Evolutionary conservation across 2,329 filamentous ascomycete genomes (phyloP), one percentile per base, ranked within the genome.

Genomic region (Penicillium thymicola): DNA sequence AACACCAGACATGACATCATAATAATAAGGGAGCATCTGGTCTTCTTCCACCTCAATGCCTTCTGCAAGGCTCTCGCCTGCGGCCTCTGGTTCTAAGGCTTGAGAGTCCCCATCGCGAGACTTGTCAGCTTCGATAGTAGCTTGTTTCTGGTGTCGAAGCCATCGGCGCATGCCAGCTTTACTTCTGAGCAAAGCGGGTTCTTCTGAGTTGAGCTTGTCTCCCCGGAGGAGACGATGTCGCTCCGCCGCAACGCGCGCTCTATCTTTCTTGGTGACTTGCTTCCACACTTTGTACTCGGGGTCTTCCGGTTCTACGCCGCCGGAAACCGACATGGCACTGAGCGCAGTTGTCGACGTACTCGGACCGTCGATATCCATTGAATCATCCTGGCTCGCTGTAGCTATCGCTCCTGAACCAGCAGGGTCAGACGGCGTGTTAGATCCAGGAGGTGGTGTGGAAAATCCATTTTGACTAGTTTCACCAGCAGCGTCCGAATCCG

Each of bases 201-300:
- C 91, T 30, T 99, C 94, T 0, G 83, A 74, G 69, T 97, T 96
- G 48, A 99, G 80, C 67, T 87, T 90, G 66, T 92, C 88, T 49
- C 88, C 89, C 59, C 88, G 89, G 76, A 99, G 96, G 14, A 99
- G 83, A 38, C 89, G 85, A 72, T 92, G 87, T 32, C 94, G 85
- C 70, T 96, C 90, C 61, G 92, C 91, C 57, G 94, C 89, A 51
- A 93, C 85, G 25, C 89, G 79, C 4, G 94, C 94, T 60, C 94
- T 87, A 68, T 96, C 92, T 71, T 94, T 97, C 76, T 97, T 97
- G 2, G 94, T 99, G 40, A 96, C 91, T 74, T 97, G 93, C 77
- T 97, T 99, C 94, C 95, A 99, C 36, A 94, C 89, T 72, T 95
- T 96, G 77, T 94, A 96, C 70, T 97, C 93, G 2, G 83, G 78